Conservation (phyloP, 192 early-diverging fungal genomes). For the Jimgerdemannia lactiflua region DNA sequence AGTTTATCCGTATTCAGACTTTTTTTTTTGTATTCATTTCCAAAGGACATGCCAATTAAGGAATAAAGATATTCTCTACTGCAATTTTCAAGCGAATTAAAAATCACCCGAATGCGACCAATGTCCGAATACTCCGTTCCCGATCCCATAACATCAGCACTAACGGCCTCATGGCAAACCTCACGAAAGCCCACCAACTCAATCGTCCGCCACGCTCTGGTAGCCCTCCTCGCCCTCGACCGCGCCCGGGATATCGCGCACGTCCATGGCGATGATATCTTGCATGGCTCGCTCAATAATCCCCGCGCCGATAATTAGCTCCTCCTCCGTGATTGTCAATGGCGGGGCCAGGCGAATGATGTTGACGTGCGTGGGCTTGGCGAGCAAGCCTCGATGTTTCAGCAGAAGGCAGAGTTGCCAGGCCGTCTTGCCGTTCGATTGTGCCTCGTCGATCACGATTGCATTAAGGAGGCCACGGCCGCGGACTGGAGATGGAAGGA, state of each 20-base stretch:
- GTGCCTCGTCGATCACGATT: slow-evolving; percentile 87
- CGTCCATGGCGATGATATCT: slow-evolving; percentile 62
- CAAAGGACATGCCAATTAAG: too few relatives aligned
- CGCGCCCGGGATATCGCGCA: slow-evolving; percentile 56
- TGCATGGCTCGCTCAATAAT: slow-evolving; percentile 78
- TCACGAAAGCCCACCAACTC: not conserved
- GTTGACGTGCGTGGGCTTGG: slow-evolving; percentile 98
- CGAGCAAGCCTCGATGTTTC: slow-evolving; percentile 89
- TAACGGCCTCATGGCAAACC: too few relatives aligned
- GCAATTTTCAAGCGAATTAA: too few relatives aligned
- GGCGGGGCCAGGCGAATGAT: slow-evolving; percentile 97
- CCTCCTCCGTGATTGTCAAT: slow-evolving; percentile 90
- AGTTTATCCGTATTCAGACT: too few relatives aligned
- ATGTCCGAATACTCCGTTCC: too few relatives aligned
- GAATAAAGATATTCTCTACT: too few relatives aligned
- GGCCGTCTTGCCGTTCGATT: slow-evolving; percentile 81
- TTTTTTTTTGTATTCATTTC: too few relatives aligned
- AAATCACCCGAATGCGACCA: too few relatives aligned
- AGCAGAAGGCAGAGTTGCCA: slow-evolving; percentile 96
- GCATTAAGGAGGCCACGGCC: slow-evolving; percentile 96
- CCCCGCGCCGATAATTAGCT: slow-evolving; percentile 74
- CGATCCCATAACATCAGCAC: too few relatives aligned
- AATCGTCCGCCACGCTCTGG: not conserved
- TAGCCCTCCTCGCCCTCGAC: slow-evolving; percentile 7
- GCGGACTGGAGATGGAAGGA: slow-evolving; percentile 52